Percentiles rank a stretch among this genome's conserved stretches.
phyloP scores from a whole-genome alignment of 2,329 filamentous ascomycete genomes.

The Lasiodiplodia sp. region DNA sequence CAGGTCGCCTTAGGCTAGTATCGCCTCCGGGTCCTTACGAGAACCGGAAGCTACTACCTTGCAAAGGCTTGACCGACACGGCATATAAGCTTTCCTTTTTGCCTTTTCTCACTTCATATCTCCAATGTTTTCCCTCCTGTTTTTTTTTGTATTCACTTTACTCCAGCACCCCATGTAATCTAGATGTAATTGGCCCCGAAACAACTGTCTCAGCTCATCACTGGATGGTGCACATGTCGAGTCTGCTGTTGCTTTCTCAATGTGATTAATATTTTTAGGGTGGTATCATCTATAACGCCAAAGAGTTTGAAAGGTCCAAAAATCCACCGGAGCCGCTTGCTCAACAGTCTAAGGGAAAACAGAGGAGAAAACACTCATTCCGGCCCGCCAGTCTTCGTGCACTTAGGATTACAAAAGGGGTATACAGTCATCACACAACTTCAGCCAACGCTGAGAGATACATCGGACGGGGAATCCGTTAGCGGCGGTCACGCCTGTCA shows the following conservation, averaged over 20 bases:
- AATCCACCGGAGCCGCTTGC: background rate
- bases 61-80: no score
- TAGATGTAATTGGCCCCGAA: no score
- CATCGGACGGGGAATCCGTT: background rate
- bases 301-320: background rate
- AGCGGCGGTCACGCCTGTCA: conserved; percentile 9
- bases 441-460: background rate
- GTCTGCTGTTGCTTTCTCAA: background rate
- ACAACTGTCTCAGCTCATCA: no score
- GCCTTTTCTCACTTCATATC: background rate
- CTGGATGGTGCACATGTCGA: background rate
- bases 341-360: background rate
- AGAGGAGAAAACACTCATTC: conserved; percentile 13
- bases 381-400: conserved; percentile 20
- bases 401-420: conserved; percentile 20
- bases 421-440: conserved; percentile 23
- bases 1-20: no score
- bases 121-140: background rate
- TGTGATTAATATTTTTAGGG: conserved; percentile 9
- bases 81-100: no score
- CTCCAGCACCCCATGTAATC: no score
- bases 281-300: conserved; percentile 14
- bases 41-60: no score
- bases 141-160: no score
- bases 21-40: no score